phyloP scores from a whole-genome alignment of 768 basidiomycete species.

The Termitomyces sp. region DNA sequence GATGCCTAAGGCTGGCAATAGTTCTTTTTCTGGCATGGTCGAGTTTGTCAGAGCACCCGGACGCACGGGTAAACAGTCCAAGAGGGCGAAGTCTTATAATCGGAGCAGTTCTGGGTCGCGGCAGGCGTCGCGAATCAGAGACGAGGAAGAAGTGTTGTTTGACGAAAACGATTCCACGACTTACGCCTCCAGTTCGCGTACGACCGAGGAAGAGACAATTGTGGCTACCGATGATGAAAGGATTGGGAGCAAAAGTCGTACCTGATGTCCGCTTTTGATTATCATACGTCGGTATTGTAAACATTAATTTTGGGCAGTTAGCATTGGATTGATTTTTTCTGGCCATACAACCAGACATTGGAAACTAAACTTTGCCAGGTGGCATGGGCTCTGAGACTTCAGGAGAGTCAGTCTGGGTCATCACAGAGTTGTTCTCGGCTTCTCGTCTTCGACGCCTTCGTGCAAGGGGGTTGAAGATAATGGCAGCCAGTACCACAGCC shows the following conservation, averaged over 20 bases:
- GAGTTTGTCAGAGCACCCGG: slow-evolving; percentile 58
- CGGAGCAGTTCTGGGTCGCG: slow-evolving; percentile 15
- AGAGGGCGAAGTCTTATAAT: slow-evolving; percentile 8
- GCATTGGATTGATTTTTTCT: not conserved
- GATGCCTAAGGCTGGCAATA: slow-evolving; percentile 29
- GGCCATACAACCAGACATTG: not conserved
- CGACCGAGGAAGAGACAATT: slow-evolving; percentile 33
- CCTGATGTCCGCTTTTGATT: slow-evolving; percentile 4
- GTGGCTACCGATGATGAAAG: slow-evolving; percentile 33
- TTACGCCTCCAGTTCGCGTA: slow-evolving; percentile 34
- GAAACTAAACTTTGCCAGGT: not conserved
- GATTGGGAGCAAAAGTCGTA: slow-evolving; percentile 8
- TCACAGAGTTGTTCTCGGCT: slow-evolving; percentile 4
- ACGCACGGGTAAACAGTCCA: slow-evolving; percentile 8
- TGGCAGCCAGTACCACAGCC: slow-evolving; percentile 51
- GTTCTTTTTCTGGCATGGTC: slow-evolving; percentile 48
- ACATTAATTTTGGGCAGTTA: slow-evolving; percentile 7
- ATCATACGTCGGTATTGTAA: slow-evolving; percentile 8
- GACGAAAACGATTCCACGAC: slow-evolving; percentile 49
- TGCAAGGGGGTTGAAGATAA: slow-evolving; percentile 61
- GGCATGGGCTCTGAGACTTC: not conserved
- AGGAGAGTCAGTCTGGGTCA: not conserved
- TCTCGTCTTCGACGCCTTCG: slow-evolving; percentile 25
- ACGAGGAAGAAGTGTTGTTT: slow-evolving; percentile 53
- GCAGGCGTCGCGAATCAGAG: slow-evolving; percentile 25